A percentile compares a stretch with the other conserved stretches of the same genome.
Conservation (phyloP, 306 rosid genomes). For the Acmispon strigosus region DNA sequence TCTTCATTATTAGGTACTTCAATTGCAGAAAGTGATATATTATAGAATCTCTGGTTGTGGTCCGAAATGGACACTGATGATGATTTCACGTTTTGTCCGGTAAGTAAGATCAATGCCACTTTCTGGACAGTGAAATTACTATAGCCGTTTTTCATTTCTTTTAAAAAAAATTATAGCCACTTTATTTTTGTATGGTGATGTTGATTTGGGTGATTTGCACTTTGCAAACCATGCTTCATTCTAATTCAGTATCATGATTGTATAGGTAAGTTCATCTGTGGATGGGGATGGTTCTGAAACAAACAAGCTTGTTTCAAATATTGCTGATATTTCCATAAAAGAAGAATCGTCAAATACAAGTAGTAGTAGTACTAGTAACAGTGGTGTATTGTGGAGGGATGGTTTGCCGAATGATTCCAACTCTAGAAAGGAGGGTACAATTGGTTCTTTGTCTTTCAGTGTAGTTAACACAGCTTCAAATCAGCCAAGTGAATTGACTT, state of each 20-base stretch:
- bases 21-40: slow-evolving; percentile 17
- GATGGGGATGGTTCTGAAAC: slow-evolving; percentile 40
- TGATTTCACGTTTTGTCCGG: slow-evolving; percentile 95
- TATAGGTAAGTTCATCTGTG: slow-evolving; percentile 50
- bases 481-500: slow-evolving; percentile 19
- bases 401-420: slow-evolving; percentile 23
- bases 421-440: slow-evolving; percentile 41
- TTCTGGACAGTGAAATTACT: background rate
- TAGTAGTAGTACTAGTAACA: too few relatives aligned
- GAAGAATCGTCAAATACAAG: slow-evolving; percentile 32
- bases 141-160: too few relatives aligned
- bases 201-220: background rate
- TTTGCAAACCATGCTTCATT: background rate
- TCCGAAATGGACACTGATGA: slow-evolving; percentile 48
- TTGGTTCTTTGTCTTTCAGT: slow-evolving; percentile 79
- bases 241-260: slow-evolving; percentile 10
- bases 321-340: slow-evolving; percentile 44
- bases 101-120: slow-evolving; percentile 32
- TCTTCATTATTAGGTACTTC: background rate
- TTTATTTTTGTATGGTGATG: slow-evolving; percentile 5
- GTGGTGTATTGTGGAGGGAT: slow-evolving; percentile 33
- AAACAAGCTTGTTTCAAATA: slow-evolving; percentile 51
- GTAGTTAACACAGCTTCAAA: slow-evolving; percentile 41
- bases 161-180: background rate
- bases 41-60: background rate